Evolutionary conservation across 1,284 basidiomycete species (phyloP), one percentile per base, ranked within the genome.

Genomic region (Cerioporus squamosus): DNA sequence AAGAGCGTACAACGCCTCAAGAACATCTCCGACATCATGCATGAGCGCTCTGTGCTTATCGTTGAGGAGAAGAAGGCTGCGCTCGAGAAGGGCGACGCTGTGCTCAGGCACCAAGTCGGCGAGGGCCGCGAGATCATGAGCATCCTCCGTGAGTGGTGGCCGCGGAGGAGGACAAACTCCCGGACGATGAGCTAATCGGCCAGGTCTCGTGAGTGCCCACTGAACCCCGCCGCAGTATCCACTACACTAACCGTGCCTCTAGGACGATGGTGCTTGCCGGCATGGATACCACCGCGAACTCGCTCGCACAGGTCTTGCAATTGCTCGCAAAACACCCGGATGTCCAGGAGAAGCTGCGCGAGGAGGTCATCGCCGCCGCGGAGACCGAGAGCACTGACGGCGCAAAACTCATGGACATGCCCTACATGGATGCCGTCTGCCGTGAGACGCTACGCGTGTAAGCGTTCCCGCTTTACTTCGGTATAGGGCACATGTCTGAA

Each of bases 131-230:
- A 75, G 50, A 70, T 75, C 45, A 65, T 74, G 66, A 74, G 72
- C 51, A 65, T 72, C 26, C 63, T 75, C 2, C 57, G 73, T 73
- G 51, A 54, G 70, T 61, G 53, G 31, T 55, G 20, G 69, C 68
- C 1, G 55, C 65, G 6, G 68, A 60, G n/a, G 66, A 66, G 24
- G 73, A 75, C 24, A 66, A 65, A 46, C 66, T 74, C 9, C 61
- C 65, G 14, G 72, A 73, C 45, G 65, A 66, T 12, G 72, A 72
- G 55, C 51, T 76, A 14, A 61, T 74, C 36, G 72, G 67, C 3
- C 74, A 75, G 47, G 71, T 75, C 64, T 70, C 70, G 74, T 74
- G 39, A 51, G 69, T 66, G 7, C n/a, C n/a, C n/a, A n/a, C n/a
- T 18, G 14, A 39, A 9, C 38, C 15, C 5, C 5, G 2, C 15